These are phyloP conservation scores for Neurospora sublineolata DNA, from an alignment of 495 filamentous ascomycete species.

Conservation along the genomic window DNA sequence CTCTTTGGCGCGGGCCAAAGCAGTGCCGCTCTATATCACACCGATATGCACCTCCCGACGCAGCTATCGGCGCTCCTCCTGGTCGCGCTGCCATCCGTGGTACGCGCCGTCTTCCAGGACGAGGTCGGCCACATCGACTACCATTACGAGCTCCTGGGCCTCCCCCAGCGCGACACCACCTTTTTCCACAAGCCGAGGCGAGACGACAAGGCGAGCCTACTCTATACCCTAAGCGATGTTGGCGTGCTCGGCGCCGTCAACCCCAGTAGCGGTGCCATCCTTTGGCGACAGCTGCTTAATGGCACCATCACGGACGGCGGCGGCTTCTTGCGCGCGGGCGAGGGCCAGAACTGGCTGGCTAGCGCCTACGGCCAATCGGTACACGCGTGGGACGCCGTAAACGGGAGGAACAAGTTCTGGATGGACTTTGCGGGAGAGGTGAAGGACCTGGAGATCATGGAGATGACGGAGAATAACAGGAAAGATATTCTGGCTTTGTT, in stretches of 20 bases:
- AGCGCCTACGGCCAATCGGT: slow-evolving; percentile 57
- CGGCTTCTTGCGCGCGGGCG: slow-evolving; percentile 56
- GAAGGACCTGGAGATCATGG: slow-evolving; percentile 69
- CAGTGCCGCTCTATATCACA: background rate
- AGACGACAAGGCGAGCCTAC: slow-evolving; percentile 71
- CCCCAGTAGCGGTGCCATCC: slow-evolving; percentile 66
- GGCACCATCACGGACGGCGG: slow-evolving; percentile 23
- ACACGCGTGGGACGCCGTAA: slow-evolving; percentile 72
- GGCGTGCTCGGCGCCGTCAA: slow-evolving; percentile 79
- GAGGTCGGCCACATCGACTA: slow-evolving; percentile 89
- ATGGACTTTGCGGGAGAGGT: slow-evolving; percentile 46
- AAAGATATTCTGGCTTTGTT: slow-evolving; percentile 66
- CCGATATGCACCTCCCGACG: background rate
- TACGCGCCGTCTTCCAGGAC: slow-evolving; percentile 68
- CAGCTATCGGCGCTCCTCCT: slow-evolving; percentile 13
- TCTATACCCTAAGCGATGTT: slow-evolving; percentile 82
- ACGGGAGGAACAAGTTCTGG: slow-evolving; percentile 69
- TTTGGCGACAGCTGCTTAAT: slow-evolving; percentile 72
- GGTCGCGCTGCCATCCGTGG: slow-evolving; percentile 28
- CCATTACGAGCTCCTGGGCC: slow-evolving; percentile 79
- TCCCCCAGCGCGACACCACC: slow-evolving; percentile 67
- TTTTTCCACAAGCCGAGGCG: slow-evolving; percentile 86
- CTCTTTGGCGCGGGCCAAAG: background rate
- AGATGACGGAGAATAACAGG: slow-evolving; percentile 50
- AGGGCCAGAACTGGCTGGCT: slow-evolving; percentile 61